Conservation (phyloP, 208 protist species). For the Leishmania martiniquensis region DNA sequence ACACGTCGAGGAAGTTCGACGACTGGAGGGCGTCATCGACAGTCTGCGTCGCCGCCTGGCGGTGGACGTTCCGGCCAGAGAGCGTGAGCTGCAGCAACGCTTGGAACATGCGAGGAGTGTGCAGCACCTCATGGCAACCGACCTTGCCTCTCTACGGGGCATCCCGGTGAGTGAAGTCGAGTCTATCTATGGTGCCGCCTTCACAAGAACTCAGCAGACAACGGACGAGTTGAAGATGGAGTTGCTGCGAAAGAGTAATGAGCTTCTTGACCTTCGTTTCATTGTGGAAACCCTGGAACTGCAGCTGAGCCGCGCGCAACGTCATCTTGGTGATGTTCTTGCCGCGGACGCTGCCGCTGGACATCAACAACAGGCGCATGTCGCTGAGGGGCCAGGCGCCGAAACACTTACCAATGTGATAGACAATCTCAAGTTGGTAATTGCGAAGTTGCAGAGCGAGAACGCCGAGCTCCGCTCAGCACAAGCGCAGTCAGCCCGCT, state of each 20-base stretch:
- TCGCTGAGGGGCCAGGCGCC: conserved; percentile 11
- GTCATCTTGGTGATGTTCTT: conserved; percentile 66
- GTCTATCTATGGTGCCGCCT: conserved; percentile 25
- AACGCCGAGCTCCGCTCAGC: conserved; percentile 54
- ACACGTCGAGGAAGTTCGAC: conserved; percentile 48
- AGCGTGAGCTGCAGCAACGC: conserved; percentile 48
- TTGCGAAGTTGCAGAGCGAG: conserved; percentile 75
- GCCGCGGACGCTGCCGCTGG: conserved; percentile 38
- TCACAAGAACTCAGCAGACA: conserved; percentile 21
- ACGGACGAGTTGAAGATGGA: conserved; percentile 35
- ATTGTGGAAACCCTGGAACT: conserved; percentile 65
- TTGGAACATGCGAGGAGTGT: conserved; percentile 24
- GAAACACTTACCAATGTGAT: conserved; percentile 60
- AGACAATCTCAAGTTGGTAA: conserved; percentile 77
- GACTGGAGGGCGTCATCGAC: conserved; percentile 68
- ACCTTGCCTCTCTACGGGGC: conserved; percentile 43
- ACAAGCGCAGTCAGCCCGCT: conserved; percentile 28
- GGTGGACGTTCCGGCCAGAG: conserved; percentile 44
- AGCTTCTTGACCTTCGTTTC: conserved; percentile 79
- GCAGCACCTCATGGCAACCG: conserved; percentile 45
- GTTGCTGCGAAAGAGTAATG: conserved; percentile 54
- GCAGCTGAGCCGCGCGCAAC: conserved; percentile 59
- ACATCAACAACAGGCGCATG: conserved; percentile 1
- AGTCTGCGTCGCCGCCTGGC: conserved; percentile 56
- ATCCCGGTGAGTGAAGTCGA: conserved; percentile 28